phyloP scores from a whole-genome alignment of 371 early-diverging fungal species.

The Zancudomyces culisetae region DNA sequence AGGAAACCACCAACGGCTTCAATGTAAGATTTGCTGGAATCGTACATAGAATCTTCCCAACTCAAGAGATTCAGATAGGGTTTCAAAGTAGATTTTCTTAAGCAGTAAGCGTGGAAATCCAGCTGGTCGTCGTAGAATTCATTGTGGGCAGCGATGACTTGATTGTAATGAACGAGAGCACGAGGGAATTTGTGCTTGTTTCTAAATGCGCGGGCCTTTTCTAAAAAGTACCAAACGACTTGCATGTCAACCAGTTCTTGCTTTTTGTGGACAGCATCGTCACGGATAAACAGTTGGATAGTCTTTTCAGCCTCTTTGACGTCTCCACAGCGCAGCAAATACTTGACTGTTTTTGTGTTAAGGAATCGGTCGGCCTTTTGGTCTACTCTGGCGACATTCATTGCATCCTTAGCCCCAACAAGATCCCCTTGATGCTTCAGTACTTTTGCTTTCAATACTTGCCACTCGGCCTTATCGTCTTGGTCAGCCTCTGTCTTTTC shows the following conservation, averaged over 20 bases:
- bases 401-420: conserved; percentile 35
- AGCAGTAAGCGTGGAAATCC: conserved; percentile 87
- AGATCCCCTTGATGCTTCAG: conserved; percentile 74
- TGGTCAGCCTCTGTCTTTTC: conserved; percentile 60
- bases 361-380: conserved; percentile 89
- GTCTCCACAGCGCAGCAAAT: conserved; percentile 67
- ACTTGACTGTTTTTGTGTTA: conserved; percentile 88
- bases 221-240: conserved; percentile 67
- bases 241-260: conserved; percentile 83
- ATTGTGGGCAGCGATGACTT: conserved; percentile 52
- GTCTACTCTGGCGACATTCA: conserved; percentile 74
- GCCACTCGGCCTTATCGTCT: conserved; percentile 41
- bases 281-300: conserved; percentile 49
- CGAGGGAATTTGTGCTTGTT: conserved; percentile 48
- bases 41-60: conserved; percentile 52
- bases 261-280: conserved; percentile 49
- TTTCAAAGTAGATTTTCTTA: conserved; percentile 75
- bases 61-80: conserved; percentile 61
- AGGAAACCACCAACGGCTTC: conserved; percentile 61
- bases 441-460: conserved; percentile 82
- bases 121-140: conserved; percentile 87
- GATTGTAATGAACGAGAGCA: conserved; percentile 73
- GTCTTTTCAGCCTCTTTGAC: conserved; percentile 67
- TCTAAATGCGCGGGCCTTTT: conserved; percentile 46
- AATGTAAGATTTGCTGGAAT: conserved; percentile 45